Percentiles rank a stretch among this genome's conserved stretches.
These are phyloP conservation scores for Hymenoscyphus albidus DNA, from an alignment of 2,329 filamentous ascomycete genomes.

Conservation along the genomic window DNA sequence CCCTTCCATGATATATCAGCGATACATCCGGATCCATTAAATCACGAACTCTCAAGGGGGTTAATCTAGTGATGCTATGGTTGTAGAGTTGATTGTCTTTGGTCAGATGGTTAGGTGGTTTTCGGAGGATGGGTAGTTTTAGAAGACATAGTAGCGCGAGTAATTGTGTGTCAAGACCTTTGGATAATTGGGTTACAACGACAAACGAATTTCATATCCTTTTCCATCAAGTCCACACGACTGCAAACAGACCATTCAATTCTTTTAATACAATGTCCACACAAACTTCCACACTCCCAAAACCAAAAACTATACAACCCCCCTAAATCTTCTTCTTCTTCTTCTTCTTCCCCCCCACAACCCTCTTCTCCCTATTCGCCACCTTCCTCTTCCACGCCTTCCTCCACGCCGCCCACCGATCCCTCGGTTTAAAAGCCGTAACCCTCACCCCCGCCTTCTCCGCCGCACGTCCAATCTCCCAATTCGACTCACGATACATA, in stretches of 20 bases:
- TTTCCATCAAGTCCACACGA: neutral
- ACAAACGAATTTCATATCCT: neutral
- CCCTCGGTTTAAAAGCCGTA: constrained; percentile 53
- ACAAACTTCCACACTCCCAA: neutral
- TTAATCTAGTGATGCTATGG: too few relatives aligned
- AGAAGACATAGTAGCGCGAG: too few relatives aligned
- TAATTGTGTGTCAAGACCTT: neutral
- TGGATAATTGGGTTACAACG: neutral
- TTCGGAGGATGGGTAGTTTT: too few relatives aligned
- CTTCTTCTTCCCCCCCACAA: constrained; percentile 41
- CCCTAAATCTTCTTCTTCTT: constrained; percentile 14
- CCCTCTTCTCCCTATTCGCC: constrained; percentile 50
- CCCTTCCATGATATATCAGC: too few relatives aligned
- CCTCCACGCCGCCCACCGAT: constrained; percentile 59
- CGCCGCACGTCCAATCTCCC: constrained; percentile 61
- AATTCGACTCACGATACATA: constrained; percentile 63
- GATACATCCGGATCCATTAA: too few relatives aligned
- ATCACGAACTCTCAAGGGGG: too few relatives aligned
- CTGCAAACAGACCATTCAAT: neutral
- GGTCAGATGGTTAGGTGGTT: too few relatives aligned
- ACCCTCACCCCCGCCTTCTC: constrained; percentile 57
- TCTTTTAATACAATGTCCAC: neutral
- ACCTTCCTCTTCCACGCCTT: constrained; percentile 50
- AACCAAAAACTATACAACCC: neutral
- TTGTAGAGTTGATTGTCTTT: too few relatives aligned